phyloP scores from a whole-genome alignment of 495 filamentous ascomycete genomes.

The Talaromyces borbonicus region DNA sequence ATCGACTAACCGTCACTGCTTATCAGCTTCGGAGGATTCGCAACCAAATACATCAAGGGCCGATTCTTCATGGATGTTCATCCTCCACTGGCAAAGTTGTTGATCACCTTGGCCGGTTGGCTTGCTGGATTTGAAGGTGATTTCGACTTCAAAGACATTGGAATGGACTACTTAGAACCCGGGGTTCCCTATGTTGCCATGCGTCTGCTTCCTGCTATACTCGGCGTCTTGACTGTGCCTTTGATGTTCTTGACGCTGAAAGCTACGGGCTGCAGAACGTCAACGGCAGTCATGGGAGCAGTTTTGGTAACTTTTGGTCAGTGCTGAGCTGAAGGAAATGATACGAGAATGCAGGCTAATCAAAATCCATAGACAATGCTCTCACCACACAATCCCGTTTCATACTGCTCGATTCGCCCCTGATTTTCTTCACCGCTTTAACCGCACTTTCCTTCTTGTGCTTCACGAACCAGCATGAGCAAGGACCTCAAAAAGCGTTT shows the following conservation, averaged over 20 bases:
- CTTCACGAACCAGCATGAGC: slow-evolving; percentile 95
- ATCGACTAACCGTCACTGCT: neutral
- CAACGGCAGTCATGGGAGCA: slow-evolving; percentile 71
- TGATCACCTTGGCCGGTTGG: slow-evolving; percentile 92
- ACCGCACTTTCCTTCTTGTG: slow-evolving; percentile 84
- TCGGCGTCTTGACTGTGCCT: slow-evolving; percentile 77
- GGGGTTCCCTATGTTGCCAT: slow-evolving; percentile 96
- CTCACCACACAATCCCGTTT: slow-evolving; percentile 89
- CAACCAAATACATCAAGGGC: slow-evolving; percentile 97
- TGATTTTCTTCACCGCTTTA: slow-evolving; percentile 88
- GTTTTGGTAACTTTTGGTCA: slow-evolving; percentile 81
- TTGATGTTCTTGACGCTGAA: slow-evolving; percentile 92
- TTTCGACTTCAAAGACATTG: slow-evolving; percentile 99
- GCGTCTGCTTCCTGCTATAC: slow-evolving; percentile 83
- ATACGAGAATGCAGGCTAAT: slow-evolving; percentile 5
- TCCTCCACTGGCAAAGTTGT: slow-evolving; percentile 90
- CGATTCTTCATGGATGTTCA: slow-evolving; percentile 99
- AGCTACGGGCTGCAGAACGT: slow-evolving; percentile 78
- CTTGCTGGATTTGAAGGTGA: slow-evolving; percentile 88
- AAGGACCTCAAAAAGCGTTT: slow-evolving; percentile 81
- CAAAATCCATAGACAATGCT: slow-evolving; percentile 63
- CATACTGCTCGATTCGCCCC: slow-evolving; percentile 90
- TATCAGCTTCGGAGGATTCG: slow-evolving; percentile 88
- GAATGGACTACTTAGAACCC: slow-evolving; percentile 93
- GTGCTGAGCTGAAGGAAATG: slow-evolving; percentile 1